These are phyloP conservation scores for Coniochaeta prunicola DNA, from an alignment of 2,329 filamentous ascomycete genomes.

Conservation along the genomic window DNA sequence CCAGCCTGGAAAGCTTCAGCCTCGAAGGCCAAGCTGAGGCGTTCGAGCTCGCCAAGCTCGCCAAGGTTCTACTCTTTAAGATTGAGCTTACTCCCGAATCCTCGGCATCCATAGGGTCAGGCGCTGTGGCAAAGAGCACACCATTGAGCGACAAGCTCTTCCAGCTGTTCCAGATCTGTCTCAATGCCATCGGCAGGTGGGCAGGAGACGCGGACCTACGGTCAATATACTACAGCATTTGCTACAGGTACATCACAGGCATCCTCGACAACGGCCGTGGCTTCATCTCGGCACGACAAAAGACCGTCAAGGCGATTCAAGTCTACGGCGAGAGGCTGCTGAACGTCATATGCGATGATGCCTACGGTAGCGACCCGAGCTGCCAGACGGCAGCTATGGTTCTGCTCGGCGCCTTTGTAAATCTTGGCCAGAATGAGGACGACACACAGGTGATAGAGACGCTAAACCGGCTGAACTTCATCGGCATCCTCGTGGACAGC, in stretches of 20 bases:
- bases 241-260: conserved; percentile 74
- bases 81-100: conserved; percentile 47
- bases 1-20: conserved; percentile 75
- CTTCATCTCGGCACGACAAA: conserved; percentile 37
- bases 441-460: conserved; percentile 70
- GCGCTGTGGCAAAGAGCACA: conserved; percentile 46
- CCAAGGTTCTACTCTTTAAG: conserved; percentile 64
- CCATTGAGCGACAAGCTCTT: conserved; percentile 83
- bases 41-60: conserved; percentile 69
- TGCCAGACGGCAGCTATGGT: conserved; percentile 83
- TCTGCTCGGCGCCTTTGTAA: conserved; percentile 71
- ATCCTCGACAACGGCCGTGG: conserved; percentile 50
- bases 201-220: conserved; percentile 65
- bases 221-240: conserved; percentile 85
- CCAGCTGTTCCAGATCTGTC: conserved; percentile 81
- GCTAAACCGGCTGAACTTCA: conserved; percentile 81
- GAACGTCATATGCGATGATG: conserved; percentile 87
- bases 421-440: conserved; percentile 63
- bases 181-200: conserved; percentile 71
- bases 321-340: conserved; percentile 69
- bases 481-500: conserved; percentile 83
- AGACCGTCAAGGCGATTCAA: conserved; percentile 66
- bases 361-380: conserved; percentile 71
- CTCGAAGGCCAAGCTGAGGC: conserved; percentile 63
- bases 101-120: conserved; percentile 6